These are phyloP conservation scores for Hanseniaspora osmophila DNA, from an alignment of 805 yeast genomes.

Conservation along the genomic window DNA sequence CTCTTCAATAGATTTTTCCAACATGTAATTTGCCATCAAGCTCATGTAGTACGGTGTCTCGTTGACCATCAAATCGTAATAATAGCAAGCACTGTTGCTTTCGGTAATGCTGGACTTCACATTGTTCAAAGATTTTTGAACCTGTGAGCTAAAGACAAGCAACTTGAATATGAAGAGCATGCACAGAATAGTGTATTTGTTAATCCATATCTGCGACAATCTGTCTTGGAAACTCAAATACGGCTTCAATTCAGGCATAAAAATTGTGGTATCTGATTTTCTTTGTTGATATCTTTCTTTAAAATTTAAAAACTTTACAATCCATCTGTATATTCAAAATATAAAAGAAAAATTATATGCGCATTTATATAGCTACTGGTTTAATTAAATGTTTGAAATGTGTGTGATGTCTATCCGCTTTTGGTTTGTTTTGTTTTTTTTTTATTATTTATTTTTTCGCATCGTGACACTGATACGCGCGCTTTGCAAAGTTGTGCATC, in stretches of 20 bases:
- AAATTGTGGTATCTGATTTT: not conserved
- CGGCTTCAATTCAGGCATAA: conserved; percentile 4
- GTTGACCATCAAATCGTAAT: conserved; percentile 20
- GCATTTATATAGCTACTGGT: no score
- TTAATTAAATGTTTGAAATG: not conserved
- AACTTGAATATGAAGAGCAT: conserved; percentile 47
- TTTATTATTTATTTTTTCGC: no score
- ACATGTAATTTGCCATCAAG: conserved; percentile 35
- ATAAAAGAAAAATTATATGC: no score
- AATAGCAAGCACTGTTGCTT: conserved; percentile 36
- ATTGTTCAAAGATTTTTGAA: conserved; percentile 28
- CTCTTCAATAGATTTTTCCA: conserved; percentile 33
- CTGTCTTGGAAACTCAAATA: conserved; percentile 39
- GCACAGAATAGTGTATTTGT: conserved; percentile 45
- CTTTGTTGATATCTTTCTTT: not conserved
- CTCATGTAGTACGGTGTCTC: conserved; percentile 47
- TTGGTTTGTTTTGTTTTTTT: no score
- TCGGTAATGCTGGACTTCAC: conserved; percentile 26
- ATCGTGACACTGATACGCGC: no score
- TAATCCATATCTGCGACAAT: conserved; percentile 52
- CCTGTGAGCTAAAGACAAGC: conserved; percentile 36
- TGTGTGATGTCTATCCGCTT: no score
- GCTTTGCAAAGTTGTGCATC: no score
- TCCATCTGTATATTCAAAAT: no score
- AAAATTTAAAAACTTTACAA: no score